Conservation (phyloP, 768 basidiomycete genomes). For the Heimioporus sp. region DNA sequence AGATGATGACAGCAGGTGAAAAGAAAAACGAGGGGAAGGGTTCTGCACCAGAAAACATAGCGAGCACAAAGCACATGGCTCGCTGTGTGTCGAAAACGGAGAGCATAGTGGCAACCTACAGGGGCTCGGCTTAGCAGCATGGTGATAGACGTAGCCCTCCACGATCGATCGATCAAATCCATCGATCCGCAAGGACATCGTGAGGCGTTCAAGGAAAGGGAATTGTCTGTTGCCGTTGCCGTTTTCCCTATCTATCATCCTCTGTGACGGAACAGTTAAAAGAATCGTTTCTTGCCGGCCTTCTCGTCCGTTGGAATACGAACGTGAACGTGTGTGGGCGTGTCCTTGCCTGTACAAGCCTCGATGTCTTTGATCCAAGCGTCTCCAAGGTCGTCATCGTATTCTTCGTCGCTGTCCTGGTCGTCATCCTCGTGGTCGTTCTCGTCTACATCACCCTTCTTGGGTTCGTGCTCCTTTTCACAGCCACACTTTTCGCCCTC, state of each 20-base stretch:
- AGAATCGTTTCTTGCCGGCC: slow-evolving; percentile 70
- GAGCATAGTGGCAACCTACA: too few relatives aligned
- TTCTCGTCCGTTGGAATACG: slow-evolving; percentile 76
- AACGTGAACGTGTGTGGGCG: slow-evolving; percentile 64
- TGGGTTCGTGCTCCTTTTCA: slow-evolving; percentile 33
- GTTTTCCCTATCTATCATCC: background rate
- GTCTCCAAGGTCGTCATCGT: slow-evolving; percentile 80
- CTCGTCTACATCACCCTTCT: slow-evolving; percentile 34
- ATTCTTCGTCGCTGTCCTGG: slow-evolving; percentile 28
- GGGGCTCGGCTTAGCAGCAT: background rate
- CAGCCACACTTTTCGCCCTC: slow-evolving; percentile 63
- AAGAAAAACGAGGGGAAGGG: background rate
- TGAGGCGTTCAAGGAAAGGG: slow-evolving; percentile 8
- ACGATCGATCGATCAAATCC: slow-evolving; percentile 12
- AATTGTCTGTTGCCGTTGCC: background rate
- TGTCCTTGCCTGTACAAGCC: slow-evolving; percentile 56
- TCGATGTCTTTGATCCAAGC: slow-evolving; percentile 80
- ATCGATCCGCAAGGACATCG: slow-evolving; percentile 16
- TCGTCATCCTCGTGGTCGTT: slow-evolving; percentile 39
- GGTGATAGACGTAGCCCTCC: background rate
- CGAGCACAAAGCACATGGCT: background rate
- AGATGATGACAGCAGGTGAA: background rate
- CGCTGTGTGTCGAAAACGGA: background rate
- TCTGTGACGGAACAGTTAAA: slow-evolving; percentile 35
- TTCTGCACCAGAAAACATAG: background rate